These are phyloP conservation scores for Pelargonium cotyledonis DNA, from an alignment of 441 rosid genomes.

Conservation along the genomic window DNA sequence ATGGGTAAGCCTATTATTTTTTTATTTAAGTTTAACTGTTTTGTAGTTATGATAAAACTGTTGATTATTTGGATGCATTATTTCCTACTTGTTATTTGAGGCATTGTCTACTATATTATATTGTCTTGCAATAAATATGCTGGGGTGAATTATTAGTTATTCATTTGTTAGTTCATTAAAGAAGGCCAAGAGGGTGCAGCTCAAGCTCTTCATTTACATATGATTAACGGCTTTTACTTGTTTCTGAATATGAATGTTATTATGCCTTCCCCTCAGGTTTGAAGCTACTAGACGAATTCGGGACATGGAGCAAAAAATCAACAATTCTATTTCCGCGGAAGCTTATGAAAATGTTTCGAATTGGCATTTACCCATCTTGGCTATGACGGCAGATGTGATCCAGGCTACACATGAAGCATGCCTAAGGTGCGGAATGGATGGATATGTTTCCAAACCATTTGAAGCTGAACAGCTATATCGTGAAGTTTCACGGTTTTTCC, in stretches of 20 bases:
- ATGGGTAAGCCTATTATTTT: slow-evolving; percentile 45
- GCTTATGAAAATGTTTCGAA: slow-evolving; percentile 31
- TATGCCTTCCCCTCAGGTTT: slow-evolving; percentile 40
- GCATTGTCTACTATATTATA: no score
- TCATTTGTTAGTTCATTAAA: no score
- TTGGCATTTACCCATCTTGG: slow-evolving; percentile 80
- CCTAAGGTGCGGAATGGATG: slow-evolving; percentile 83
- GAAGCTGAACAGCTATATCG: slow-evolving; percentile 76
- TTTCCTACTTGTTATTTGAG: neutral
- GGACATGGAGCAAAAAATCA: slow-evolving; percentile 42
- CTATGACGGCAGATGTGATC: slow-evolving; percentile 93
- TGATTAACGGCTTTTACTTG: neutral
- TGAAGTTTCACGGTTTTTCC: slow-evolving; percentile 65
- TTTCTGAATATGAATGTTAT: neutral
- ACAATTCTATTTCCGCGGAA: slow-evolving; percentile 41
- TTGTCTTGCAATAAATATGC: no score
- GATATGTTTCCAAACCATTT: slow-evolving; percentile 75
- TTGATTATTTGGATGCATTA: neutral
- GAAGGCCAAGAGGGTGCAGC: no score
- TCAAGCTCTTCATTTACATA: no score
- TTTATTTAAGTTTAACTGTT: neutral
- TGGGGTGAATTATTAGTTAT: no score
- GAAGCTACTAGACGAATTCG: slow-evolving; percentile 81
- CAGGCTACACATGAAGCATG: slow-evolving; percentile 75
- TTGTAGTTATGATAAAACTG: neutral